Evolutionary conservation across 2,329 filamentous ascomycete genomes (phyloP), one percentile per base, ranked within the genome.

Genomic region (Epicoccum nigrum): DNA sequence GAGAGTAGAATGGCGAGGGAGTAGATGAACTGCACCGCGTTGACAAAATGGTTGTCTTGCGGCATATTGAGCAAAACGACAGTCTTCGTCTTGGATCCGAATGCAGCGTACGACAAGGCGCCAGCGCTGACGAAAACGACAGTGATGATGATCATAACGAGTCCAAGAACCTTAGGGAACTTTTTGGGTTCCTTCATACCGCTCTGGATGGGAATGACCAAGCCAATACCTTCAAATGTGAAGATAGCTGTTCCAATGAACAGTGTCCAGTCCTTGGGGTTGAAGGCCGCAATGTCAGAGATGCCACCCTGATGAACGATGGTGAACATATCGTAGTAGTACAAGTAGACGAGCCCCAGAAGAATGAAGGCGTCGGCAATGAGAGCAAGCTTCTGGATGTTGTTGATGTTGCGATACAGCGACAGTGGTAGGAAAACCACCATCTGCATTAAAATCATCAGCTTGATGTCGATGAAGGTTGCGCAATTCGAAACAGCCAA

Each of bases 191-290:
- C 81, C 69, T 87, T 89, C 94, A 99, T 99, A 17, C 92, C 95
- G 67, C 95, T 92, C 74, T 99, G 95, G 54, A 99, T 97, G 0
- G 95, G 94, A 56, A 99, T 97, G 73, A 99, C 95, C 40, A 99
- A 84, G 11, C 94, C 95, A 55, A 99, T 95, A 21, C 94, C 94
- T 71, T 99, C 94, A 69, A 97, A 99, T 0, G 94, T 97, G 77
- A 99, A 99, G 71, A 99, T 97, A 21, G 95, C 94, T 0, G 95
- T 99, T 55, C 94, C 95, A 64, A 99, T 99, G 73, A 99, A 97
- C 4, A 99, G 82, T 0, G 94, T 96, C 94, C 95, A 99, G 71
- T 92, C 88, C 54, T 88, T 85, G 32, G 87, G 76, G 77, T 99
- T 99, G 81, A 99, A 97, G 67, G 88, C 82, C 62, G 89, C 84